phyloP scores from a whole-genome alignment of 805 yeast species.

The Kazachstania taianensis region DNA sequence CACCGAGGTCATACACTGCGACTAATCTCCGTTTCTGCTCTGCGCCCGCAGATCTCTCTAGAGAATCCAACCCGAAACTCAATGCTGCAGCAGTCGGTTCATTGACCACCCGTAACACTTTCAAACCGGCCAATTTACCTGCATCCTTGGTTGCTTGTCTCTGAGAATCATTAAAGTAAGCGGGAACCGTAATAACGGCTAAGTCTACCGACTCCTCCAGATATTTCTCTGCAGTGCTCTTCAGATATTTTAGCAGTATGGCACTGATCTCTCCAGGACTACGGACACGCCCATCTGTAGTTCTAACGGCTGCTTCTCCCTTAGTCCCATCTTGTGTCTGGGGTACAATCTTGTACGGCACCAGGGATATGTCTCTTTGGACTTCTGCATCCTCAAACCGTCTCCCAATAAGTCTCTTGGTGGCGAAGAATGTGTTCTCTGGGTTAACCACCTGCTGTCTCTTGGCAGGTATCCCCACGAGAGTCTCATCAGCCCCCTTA shows the following conservation, averaged over 20 bases:
- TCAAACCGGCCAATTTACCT: constrained; percentile 65
- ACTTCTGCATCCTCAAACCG: constrained; percentile 59
- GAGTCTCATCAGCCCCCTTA: constrained; percentile 18
- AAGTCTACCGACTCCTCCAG: constrained; percentile 44
- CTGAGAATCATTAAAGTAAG: constrained; percentile 74
- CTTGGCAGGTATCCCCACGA: constrained; percentile 64
- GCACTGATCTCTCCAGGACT: constrained; percentile 72
- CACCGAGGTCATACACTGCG: constrained; percentile 65
- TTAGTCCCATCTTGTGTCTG: constrained; percentile 34
- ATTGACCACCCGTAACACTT: constrained; percentile 65
- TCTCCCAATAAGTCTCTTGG: constrained; percentile 73
- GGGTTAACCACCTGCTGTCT: constrained; percentile 71
- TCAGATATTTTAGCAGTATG: constrained; percentile 53
- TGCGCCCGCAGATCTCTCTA: constrained; percentile 20
- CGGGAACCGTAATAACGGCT: constrained; percentile 80
- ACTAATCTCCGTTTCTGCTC: constrained; percentile 29
- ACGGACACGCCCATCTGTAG: constrained; percentile 32
- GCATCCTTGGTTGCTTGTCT: constrained; percentile 79
- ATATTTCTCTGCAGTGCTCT: constrained; percentile 51
- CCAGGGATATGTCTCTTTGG: constrained; percentile 51
- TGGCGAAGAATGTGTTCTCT: constrained; percentile 69
- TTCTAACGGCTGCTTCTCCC: constrained; percentile 64
- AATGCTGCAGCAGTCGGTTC: constrained; percentile 85
- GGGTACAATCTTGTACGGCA: constrained; percentile 50
- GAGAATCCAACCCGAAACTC: constrained; percentile 64